A percentile compares a stretch with the other conserved stretches of the same genome.
These are phyloP conservation scores for Strigomonas oncopelti DNA, from an alignment of 208 protist species.

Conservation along the genomic window DNA sequence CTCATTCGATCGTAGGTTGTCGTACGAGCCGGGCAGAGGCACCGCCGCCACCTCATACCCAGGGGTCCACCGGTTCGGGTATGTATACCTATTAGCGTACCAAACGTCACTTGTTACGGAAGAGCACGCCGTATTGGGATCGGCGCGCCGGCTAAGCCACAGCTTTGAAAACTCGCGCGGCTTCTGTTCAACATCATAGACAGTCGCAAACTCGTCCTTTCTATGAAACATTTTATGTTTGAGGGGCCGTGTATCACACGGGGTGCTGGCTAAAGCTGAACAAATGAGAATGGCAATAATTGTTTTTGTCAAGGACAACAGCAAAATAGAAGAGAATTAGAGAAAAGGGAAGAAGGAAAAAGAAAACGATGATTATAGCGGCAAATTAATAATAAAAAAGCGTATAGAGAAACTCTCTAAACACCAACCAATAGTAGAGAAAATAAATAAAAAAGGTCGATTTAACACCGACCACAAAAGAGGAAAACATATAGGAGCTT, in stretches of 20 bases:
- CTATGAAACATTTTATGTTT: neutral
- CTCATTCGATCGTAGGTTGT: neutral
- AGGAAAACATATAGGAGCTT: no score
- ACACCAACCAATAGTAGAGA: no score
- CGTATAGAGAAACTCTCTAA: neutral
- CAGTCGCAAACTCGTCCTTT: neutral
- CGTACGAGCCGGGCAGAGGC: slow-evolving; percentile 15
- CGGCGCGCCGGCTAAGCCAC: neutral
- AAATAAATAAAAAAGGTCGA: no score
- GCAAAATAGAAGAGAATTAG: neutral
- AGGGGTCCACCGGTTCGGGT: slow-evolving; percentile 78
- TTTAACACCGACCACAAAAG: no score
- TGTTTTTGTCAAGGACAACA: neutral
- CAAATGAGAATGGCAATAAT: neutral
- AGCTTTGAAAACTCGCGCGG: neutral
- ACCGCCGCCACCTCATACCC: slow-evolving; percentile 26
- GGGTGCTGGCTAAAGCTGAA: neutral
- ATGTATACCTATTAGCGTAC: slow-evolving; percentile 75
- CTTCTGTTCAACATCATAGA: neutral
- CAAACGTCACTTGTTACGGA: slow-evolving; percentile 60
- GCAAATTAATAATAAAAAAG: slow-evolving; percentile 1
- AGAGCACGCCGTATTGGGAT: neutral
- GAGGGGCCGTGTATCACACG: neutral
- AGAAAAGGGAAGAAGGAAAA: neutral
- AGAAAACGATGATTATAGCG: neutral